Base-by-base conservation (phyloP, 495 filamentous ascomycete genomes). In the Podospora bellae-mahoneyi region DNA sequence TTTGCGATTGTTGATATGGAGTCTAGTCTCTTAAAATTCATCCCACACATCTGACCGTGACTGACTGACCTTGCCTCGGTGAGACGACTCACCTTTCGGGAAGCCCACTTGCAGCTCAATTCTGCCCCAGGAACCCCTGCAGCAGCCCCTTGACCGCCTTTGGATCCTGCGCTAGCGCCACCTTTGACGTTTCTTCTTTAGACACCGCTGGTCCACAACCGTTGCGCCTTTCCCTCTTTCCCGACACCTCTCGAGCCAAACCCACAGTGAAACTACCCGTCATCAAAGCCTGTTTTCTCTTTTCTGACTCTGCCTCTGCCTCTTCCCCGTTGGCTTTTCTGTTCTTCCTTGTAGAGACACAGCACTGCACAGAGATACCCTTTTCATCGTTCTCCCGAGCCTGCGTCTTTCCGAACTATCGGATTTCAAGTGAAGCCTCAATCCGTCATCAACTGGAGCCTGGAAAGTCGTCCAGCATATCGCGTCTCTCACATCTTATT, bases 381-480 rank as follows among this genome's bases (percentile, higher is more conserved):
- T 32, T 66, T 59, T 56, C 20, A 20, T n/a, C 27, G 13, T 66
- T 30, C 15, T 32, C 27, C 27, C 26, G 23, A 7, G 15, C 62
- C 26, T 16, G 53, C 64, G 28, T 16, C 48, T 57, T 28, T 66
- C n/a, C 53, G 34, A 65, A 65, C 30, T 62, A 39, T 62, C 64
- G 32, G 61, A 70, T 70, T 48, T 67, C 69, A 70, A 70, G 69
- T 70, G 69, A 70, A 64, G 64, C 63, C 68, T 58, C 68, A 61
- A 44, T 48, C 32, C 61, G 32, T 48, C 20, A 30, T 55, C 32
- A 66, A 57, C 66, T 34, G 66, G 27, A n/a, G 34, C 27, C 23
- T 30, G 19, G 62, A 63, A 62, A 69, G 62, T 69, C 57, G 39
- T 44, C 54, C 64, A 66, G 64, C 62, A 20, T 62, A 18, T 39